Conservation (phyloP, 768 basidiomycete species). For the Amanita exitialis region DNA sequence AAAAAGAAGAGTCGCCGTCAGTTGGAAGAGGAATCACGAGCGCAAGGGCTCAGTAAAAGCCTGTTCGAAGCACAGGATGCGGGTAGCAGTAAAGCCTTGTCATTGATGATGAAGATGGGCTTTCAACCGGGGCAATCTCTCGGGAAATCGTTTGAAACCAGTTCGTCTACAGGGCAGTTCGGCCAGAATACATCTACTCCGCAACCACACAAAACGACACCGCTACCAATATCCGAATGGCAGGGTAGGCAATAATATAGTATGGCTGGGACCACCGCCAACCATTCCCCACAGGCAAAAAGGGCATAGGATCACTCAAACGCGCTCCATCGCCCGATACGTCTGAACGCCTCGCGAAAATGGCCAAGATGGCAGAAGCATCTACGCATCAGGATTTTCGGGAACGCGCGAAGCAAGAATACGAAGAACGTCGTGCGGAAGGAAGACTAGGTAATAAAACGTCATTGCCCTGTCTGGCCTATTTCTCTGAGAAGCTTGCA, state of each 20-base stretch:
- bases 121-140: slow-evolving; percentile 79
- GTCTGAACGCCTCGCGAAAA: slow-evolving; percentile 59
- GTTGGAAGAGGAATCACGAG: slow-evolving; percentile 63
- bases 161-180: not conserved
- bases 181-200: slow-evolving; percentile 8
- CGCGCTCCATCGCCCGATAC: slow-evolving; percentile 57
- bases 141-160: slow-evolving; percentile 25
- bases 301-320: slow-evolving; percentile 66
- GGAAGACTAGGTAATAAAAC: slow-evolving; percentile 39
- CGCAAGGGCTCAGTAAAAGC: slow-evolving; percentile 71
- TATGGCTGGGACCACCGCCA: not conserved
- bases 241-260: slow-evolving; percentile 40
- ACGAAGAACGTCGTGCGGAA: slow-evolving; percentile 68
- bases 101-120: slow-evolving; percentile 93
- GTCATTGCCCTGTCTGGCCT: not conserved
- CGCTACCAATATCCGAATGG: slow-evolving; percentile 75
- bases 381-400: slow-evolving; percentile 51
- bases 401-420: slow-evolving; percentile 61
- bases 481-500: slow-evolving; percentile 3
- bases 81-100: slow-evolving; percentile 64
- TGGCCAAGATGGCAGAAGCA: slow-evolving; percentile 65
- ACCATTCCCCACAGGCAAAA: slow-evolving; percentile 44
- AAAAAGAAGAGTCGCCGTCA: slow-evolving; percentile 54
- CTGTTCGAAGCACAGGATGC: slow-evolving; percentile 63
- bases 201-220: slow-evolving; percentile 43